These are phyloP conservation scores for Tulasnella calospora DNA, from an alignment of 768 basidiomycete species.

Conservation along the genomic window DNA sequence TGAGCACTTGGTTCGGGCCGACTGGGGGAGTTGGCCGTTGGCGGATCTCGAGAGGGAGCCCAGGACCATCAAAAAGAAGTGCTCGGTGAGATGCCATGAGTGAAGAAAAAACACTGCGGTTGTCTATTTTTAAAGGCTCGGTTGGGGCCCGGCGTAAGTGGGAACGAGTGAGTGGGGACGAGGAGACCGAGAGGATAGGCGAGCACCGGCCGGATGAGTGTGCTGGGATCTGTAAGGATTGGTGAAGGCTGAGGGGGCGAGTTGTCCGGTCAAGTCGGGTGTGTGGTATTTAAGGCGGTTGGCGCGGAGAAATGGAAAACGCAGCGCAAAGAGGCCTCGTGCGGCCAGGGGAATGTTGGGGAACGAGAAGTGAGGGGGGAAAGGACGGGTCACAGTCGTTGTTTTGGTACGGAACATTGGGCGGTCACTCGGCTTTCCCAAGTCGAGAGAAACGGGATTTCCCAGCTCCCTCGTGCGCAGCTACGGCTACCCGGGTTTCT, in stretches of 20 bases:
- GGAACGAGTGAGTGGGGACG: not conserved
- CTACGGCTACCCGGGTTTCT: not conserved
- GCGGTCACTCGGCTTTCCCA: not conserved
- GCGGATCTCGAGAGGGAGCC: not conserved
- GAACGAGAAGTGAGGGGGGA: not conserved
- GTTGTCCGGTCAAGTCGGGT: not conserved
- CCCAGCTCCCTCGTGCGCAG: slow-evolving; percentile 1
- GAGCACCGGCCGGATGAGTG: not conserved
- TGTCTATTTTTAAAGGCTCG: not conserved
- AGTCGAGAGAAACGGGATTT: not conserved
- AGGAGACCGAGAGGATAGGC: not conserved
- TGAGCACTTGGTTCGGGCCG: not conserved
- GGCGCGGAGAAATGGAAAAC: not conserved
- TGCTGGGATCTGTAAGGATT: not conserved
- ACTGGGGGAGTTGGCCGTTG: not conserved
- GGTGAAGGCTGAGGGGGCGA: not conserved
- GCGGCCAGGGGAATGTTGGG: not conserved
- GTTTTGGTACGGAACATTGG: not conserved
- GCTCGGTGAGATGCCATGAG: not conserved
- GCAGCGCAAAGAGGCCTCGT: not conserved
- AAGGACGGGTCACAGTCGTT: slow-evolving; percentile 7
- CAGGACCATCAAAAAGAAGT: not conserved
- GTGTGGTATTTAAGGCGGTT: not conserved
- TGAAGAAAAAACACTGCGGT: not conserved
- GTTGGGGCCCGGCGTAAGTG: not conserved